Conservation (phyloP, 352 stramenopile genomes). For the Pythium dissotocum region DNA sequence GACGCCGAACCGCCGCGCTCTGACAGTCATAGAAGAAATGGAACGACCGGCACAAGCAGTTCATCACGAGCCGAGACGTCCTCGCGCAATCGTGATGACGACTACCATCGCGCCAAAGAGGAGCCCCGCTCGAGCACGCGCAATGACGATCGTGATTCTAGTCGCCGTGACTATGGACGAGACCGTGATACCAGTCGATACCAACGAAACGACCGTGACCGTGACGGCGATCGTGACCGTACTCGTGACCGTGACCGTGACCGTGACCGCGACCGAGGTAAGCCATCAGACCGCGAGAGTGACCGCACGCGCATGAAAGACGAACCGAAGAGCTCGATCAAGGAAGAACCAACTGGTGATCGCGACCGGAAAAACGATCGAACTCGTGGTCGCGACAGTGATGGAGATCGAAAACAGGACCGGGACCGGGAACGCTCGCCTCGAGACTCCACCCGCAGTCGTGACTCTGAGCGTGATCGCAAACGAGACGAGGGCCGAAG, state of each 20-base stretch:
- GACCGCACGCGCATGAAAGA: conserved; percentile 4
- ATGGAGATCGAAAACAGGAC: not conserved
- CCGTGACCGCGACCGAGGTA: conserved; percentile 15
- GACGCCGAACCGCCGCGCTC: conserved; percentile 14
- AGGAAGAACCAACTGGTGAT: not conserved
- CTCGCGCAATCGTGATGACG: conserved; percentile 16
- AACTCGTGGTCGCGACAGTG: conserved; percentile 2
- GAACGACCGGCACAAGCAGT: conserved; percentile 2
- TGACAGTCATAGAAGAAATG: not conserved
- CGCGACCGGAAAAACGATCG: not conserved
- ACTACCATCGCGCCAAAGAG: conserved; percentile 21
- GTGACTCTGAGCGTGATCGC: conserved; percentile 1
- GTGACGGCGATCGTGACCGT: conserved; percentile 1
- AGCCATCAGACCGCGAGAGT: conserved; percentile 1
- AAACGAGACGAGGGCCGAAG: conserved; percentile 7
- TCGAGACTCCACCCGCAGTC: conserved; percentile 7
- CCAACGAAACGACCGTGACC: conserved; percentile 11
- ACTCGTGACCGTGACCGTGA: not conserved
- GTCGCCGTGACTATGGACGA: not conserved
- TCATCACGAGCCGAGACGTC: conserved; percentile 17
- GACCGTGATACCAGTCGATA: conserved; percentile 15
- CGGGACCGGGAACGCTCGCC: not conserved
- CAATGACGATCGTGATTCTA: not conserved
- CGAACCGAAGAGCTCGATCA: not conserved
- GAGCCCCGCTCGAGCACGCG: conserved; percentile 1